These are phyloP conservation scores for Nemania serpens DNA, from an alignment of 2,329 filamentous ascomycete genomes.

Conservation along the genomic window DNA sequence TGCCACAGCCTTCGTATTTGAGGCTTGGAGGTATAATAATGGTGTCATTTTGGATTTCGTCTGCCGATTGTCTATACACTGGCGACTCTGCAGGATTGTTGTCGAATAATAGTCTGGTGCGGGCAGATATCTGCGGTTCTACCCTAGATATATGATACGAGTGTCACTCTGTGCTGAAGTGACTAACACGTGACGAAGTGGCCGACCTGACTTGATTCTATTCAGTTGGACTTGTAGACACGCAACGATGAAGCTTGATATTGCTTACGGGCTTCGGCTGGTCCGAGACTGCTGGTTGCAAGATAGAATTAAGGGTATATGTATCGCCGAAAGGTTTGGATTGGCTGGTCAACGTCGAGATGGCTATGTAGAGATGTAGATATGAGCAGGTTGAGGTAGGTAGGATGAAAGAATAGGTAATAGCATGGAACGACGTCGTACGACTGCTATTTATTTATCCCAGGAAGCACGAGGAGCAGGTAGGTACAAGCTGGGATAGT, in stretches of 20 bases:
- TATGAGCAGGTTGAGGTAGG: background rate
- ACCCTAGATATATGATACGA: background rate
- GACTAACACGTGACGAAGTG: no score
- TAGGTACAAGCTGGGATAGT: conserved; percentile 2
- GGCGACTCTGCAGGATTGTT: background rate
- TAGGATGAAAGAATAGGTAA: background rate
- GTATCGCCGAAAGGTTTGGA: background rate
- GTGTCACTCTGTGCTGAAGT: background rate
- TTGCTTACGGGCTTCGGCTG: background rate
- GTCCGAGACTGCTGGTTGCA: background rate
- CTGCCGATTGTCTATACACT: background rate
- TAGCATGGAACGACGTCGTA: conserved; percentile 37
- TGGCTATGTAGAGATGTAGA: background rate
- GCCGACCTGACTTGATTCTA: no score
- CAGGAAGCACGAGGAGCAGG: background rate
- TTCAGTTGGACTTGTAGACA: background rate
- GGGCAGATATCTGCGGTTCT: background rate
- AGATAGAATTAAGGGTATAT: background rate
- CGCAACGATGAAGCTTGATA: background rate
- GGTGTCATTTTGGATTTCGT: conserved; percentile 20
- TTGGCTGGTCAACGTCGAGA: background rate
- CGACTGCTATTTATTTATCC: conserved; percentile 27
- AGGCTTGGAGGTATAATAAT: conserved; percentile 24
- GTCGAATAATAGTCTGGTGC: background rate
- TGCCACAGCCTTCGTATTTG: conserved; percentile 6